phyloP scores from a whole-genome alignment of 1,284 basidiomycete genomes.

The Moniliophthora roreri region DNA sequence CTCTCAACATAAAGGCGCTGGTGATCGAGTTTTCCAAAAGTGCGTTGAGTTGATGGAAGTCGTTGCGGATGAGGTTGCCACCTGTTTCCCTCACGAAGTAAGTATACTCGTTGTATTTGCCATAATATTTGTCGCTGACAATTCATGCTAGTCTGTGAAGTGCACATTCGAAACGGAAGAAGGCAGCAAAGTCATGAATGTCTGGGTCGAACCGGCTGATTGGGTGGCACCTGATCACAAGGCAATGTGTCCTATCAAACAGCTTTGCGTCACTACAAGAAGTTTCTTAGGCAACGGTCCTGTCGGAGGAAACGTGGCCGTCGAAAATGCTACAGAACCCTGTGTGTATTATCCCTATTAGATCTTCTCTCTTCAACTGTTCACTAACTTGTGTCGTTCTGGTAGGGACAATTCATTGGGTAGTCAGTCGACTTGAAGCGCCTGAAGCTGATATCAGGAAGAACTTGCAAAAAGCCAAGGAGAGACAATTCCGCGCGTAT shows the following conservation, averaged over 20 bases:
- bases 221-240: constrained; percentile 39
- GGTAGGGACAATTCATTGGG: constrained; percentile 60
- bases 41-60: constrained; percentile 76
- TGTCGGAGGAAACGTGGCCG: constrained; percentile 34
- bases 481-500: constrained; percentile 42
- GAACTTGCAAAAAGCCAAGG: constrained; percentile 30
- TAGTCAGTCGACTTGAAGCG: constrained; percentile 36
- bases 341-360: constrained; percentile 39
- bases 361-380: constrained; percentile 1
- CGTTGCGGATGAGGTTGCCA: constrained; percentile 60
- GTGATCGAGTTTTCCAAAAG: constrained; percentile 77
- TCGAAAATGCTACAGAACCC: constrained; percentile 24
- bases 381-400: neutral
- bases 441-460: constrained; percentile 31
- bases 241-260: constrained; percentile 37
- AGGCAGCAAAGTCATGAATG: constrained; percentile 41
- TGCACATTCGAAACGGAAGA: constrained; percentile 60
- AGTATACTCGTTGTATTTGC: constrained; percentile 19
- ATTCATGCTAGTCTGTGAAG: constrained; percentile 46
- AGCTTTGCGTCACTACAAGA: constrained; percentile 31
- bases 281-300: constrained; percentile 33
- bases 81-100: constrained; percentile 69
- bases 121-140: neutral
- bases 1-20: constrained; percentile 55
- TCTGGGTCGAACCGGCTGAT: constrained; percentile 67